These are phyloP conservation scores for Amborella trichopoda DNA, from an alignment of 164 flowering plant genomes.

Conservation along the genomic window DNA sequence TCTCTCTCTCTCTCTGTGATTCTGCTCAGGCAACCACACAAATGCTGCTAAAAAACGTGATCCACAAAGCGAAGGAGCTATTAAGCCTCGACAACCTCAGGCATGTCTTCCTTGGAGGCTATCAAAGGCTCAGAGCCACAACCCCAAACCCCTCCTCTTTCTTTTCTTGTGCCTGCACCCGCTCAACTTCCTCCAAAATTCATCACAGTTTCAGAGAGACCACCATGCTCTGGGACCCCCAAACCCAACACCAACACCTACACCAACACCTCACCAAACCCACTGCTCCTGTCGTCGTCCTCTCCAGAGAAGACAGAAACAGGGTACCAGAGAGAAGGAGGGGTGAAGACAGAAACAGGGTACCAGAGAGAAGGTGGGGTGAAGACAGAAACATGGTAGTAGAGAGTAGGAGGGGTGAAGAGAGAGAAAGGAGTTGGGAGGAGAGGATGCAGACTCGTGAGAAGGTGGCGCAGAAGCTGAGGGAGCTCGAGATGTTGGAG, in stretches of 20 bases:
- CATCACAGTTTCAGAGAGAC: neutral
- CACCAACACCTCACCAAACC: neutral
- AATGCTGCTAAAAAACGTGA: neutral
- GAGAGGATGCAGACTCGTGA: conserved; percentile 9
- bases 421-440: conserved; percentile 7
- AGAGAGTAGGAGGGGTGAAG: neutral
- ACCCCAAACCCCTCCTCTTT: neutral
- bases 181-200: too few species aligned
- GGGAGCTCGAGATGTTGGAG: conserved; percentile 58
- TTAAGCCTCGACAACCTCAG: neutral
- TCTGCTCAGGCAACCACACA: too few species aligned
- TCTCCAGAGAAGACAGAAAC: conserved; percentile 6
- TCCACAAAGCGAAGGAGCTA: neutral
- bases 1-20: too few species aligned
- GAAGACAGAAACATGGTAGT: too few species aligned
- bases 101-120: neutral
- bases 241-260: neutral
- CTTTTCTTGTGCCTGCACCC: neutral
- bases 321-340: conserved; percentile 1
- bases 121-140: neutral
- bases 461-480: conserved; percentile 34
- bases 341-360: conserved; percentile 3
- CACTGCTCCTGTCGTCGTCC: neutral
- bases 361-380: neutral
- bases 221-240: neutral